Evolutionary conservation across 176 grass and related monocot genomes (phyloP).

Genomic region (Juncus inflexus): DNA sequence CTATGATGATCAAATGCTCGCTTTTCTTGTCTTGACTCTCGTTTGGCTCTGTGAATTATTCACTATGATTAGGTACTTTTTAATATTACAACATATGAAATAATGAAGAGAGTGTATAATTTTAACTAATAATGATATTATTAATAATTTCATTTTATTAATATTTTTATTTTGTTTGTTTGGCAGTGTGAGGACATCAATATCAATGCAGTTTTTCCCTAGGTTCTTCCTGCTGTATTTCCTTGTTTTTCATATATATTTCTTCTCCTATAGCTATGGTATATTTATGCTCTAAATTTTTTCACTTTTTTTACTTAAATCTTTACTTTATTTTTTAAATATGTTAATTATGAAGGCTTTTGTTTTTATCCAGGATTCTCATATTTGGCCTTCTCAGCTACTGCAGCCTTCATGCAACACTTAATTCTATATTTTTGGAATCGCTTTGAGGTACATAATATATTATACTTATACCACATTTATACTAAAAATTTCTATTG

Average conservation of each 20-base stretch:
- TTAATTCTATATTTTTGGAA: conserved; percentile 99
- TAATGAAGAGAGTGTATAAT: no score
- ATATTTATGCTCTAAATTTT: conserved; percentile 29
- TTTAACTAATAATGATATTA: no score
- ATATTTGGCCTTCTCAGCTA: conserved; percentile 92
- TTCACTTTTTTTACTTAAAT: not conserved
- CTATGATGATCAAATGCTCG: conserved; percentile 93
- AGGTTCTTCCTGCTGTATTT: conserved; percentile 99
- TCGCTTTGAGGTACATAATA: conserved; percentile 73
- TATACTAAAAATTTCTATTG: no score
- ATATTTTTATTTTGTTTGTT: conserved; percentile 20
- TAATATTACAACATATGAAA: conserved; percentile 10
- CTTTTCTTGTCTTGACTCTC: conserved; percentile 90
- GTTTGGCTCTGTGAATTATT: conserved; percentile 99
- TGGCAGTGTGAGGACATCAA: conserved; percentile 89
- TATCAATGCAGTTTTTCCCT: conserved; percentile 99
- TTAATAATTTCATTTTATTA: not conserved
- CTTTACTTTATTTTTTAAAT: conserved; percentile 14
- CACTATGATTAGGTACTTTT: conserved; percentile 91
- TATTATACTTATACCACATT: no score
- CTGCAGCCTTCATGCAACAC: conserved; percentile 94
- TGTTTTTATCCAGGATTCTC: conserved; percentile 66
- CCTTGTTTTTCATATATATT: conserved; percentile 98
- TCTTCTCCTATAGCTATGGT: conserved; percentile 97
- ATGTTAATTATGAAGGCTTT: conserved; percentile 2